Evolutionary conservation across 169 alveolate species (phyloP), one percentile per base, ranked within the genome.

Genomic region (Perkinsus olseni): DNA sequence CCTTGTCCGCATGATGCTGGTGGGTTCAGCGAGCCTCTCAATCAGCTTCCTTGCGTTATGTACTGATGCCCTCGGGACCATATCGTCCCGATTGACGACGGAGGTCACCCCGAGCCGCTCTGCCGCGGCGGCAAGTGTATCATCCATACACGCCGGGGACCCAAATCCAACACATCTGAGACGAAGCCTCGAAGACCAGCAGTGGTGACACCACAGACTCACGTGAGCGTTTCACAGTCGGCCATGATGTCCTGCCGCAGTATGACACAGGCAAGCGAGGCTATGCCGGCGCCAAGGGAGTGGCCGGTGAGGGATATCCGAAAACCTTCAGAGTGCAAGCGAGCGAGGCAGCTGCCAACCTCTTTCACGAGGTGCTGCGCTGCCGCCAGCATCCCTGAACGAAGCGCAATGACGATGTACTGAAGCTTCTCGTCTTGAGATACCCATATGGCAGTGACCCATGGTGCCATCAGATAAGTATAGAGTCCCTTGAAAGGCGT

Each of bases 391-490:
- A 62, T 62, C 28, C 82, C 82, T 62, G 82, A 62, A n/a, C n/a
- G n/a, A n/a, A n/a, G n/a, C n/a, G n/a, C n/a, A n/a, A n/a, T n/a
- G n/a, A n/a, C n/a, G n/a, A n/a, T n/a, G n/a, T n/a, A n/a, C n/a
- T n/a, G n/a, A n/a, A n/a, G n/a, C n/a, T n/a, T n/a, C n/a, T n/a
- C n/a, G n/a, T n/a, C n/a, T n/a, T n/a, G n/a, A 40, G 82, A 6
- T 62, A 62, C 82, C 82, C 82, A 62, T 62, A 62, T 62, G 82
- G 82, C 82, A 62, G 82, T 62, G 82, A 6, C 82, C 82, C 82
- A 62, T 62, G 82, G 82, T 62, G 17, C 82, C 82, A 62, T 62
- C 82, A 62, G 82, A 4, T 24, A 62, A 28, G 34, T 62, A 28
- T 0, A 62, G 82, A 24, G 82, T 62, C 37, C 82, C 82, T 62